Evolutionary conservation across 345 rosid genomes (phyloP).

Genomic region (Corchorus capsularis): DNA sequence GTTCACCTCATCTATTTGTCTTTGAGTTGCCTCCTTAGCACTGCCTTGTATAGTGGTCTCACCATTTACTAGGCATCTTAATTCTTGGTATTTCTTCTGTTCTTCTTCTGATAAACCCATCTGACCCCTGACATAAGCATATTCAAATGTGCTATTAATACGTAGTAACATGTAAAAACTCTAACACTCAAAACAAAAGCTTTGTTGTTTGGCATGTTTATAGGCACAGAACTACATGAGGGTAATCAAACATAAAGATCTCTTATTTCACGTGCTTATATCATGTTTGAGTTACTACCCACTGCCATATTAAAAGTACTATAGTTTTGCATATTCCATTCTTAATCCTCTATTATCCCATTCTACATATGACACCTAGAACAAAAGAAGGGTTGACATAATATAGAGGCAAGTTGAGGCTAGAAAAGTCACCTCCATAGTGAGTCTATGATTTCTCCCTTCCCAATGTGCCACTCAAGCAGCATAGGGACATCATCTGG

Average conservation of each 20-base stretch:
- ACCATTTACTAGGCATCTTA: constrained; percentile 51
- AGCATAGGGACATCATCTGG: constrained; percentile 71
- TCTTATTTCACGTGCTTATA: not conserved
- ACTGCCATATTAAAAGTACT: not conserved
- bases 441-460: constrained; percentile 74
- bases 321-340: not conserved
- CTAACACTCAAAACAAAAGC: not conserved
- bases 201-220: not conserved
- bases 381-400: not conserved
- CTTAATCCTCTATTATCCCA: constrained; percentile 9
- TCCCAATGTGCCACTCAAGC: constrained; percentile 71
- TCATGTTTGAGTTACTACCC: not conserved
- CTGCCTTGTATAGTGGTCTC: constrained; percentile 28
- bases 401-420: not conserved
- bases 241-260: not conserved
- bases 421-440: constrained; percentile 72
- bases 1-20: constrained; percentile 29
- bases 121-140: constrained; percentile 65
- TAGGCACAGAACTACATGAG: not conserved
- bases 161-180: not conserved
- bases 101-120: constrained; percentile 83
- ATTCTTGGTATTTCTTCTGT: constrained; percentile 61
- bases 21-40: constrained; percentile 32
- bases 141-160: not conserved
- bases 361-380: not conserved